Percentiles rank a stretch among this genome's conserved stretches.
Conservation (phyloP, 2,329 filamentous ascomycete species). For the Aspergillus arachidicola region DNA sequence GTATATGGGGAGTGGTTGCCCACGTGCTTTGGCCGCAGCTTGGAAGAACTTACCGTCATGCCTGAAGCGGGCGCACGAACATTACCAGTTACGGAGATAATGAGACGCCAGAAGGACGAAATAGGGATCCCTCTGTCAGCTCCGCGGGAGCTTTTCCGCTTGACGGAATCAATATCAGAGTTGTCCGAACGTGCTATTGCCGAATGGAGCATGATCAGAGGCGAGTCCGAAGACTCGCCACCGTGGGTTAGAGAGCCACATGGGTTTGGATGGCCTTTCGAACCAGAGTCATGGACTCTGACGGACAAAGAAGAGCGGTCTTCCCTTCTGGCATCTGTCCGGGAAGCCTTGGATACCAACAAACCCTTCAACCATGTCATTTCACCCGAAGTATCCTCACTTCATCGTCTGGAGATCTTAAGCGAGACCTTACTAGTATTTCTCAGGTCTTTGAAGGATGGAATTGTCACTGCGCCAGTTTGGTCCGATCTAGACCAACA, state of each 20-base stretch:
- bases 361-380: conserved; percentile 63
- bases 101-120: conserved; percentile 35
- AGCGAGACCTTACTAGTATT: conserved; percentile 74
- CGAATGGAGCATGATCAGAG: conserved; percentile 63
- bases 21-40: conserved; percentile 78
- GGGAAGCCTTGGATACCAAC: conserved; percentile 74
- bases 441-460: conserved; percentile 73
- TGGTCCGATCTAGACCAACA: conserved; percentile 71
- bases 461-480: conserved; percentile 69
- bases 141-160: conserved; percentile 82
- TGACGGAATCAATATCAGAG: conserved; percentile 77
- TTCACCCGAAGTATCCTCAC: conserved; percentile 61
- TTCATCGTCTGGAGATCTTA: conserved; percentile 74
- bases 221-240: conserved; percentile 35
- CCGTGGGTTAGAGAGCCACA: conserved; percentile 56
- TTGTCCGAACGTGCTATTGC: conserved; percentile 60
- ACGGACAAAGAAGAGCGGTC: conserved; percentile 45
- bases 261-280: conserved; percentile 61
- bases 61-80: conserved; percentile 78
- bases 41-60: conserved; percentile 85
- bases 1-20: conserved; percentile 77
- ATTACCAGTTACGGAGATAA: conserved; percentile 43
- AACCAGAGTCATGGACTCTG: conserved; percentile 52
- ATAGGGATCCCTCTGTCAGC: conserved; percentile 68
- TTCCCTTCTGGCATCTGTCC: conserved; percentile 47